Percentiles rank a stretch among this genome's conserved stretches.
Conservation (phyloP, 169 alveolate species). For the Nephromyces sp. region DNA sequence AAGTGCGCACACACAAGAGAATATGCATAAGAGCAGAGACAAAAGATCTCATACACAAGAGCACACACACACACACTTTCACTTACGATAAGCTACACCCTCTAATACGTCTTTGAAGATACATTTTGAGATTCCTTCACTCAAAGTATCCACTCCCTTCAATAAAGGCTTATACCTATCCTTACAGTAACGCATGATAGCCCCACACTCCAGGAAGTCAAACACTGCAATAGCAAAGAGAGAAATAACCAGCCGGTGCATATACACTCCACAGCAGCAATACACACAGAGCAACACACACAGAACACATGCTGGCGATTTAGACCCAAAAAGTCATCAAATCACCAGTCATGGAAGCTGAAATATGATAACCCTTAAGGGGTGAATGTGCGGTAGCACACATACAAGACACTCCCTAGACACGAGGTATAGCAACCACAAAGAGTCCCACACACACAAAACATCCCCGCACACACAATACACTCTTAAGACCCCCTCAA, state of each 20-base stretch:
- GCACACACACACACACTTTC: background rate
- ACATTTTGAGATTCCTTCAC: slow-evolving; percentile 25
- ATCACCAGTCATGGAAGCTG: too few species aligned
- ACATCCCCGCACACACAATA: too few species aligned
- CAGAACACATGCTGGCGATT: background rate
- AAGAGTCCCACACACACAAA: too few species aligned
- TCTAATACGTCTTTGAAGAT: slow-evolving; percentile 27
- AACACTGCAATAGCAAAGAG: background rate
- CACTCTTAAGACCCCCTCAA: too few species aligned
- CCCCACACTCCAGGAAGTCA: background rate
- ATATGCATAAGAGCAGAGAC: background rate
- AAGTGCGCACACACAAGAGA: background rate
- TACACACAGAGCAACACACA: background rate
- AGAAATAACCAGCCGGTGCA: background rate
- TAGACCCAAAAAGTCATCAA: too few species aligned
- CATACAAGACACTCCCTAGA: background rate
- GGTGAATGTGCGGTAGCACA: too few species aligned
- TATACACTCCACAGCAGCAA: background rate
- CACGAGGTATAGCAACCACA: too few species aligned
- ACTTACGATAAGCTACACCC: slow-evolving; percentile 25
- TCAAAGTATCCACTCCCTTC: background rate
- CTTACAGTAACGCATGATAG: background rate
- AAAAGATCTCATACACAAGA: background rate
- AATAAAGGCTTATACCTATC: slow-evolving; percentile 5
- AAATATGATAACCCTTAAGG: too few species aligned